Conservation (phyloP, 2,329 filamentous ascomycete genomes). For the Immersiporthe knoxdaviesiana region DNA sequence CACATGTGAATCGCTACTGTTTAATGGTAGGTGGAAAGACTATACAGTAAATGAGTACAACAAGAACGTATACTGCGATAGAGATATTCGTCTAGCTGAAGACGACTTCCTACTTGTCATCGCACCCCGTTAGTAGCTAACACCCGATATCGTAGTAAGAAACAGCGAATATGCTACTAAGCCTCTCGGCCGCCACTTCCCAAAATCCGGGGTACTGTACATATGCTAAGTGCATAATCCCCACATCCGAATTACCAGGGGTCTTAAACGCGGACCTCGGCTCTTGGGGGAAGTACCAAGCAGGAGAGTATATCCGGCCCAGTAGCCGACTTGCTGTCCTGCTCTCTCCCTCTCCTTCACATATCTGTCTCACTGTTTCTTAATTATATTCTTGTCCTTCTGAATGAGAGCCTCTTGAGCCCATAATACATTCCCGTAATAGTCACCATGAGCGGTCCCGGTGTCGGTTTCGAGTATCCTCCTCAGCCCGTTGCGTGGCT, state of each 20-base stretch:
- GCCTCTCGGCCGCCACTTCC: not conserved
- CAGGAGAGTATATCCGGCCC: not conserved
- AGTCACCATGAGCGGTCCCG: constrained; percentile 51
- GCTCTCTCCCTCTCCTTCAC: not conserved
- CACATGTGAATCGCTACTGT: not conserved
- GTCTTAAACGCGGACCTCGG: constrained; percentile 26
- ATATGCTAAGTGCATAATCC: constrained; percentile 1
- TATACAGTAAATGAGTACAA: no score
- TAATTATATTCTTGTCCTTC: not conserved
- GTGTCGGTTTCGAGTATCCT: constrained; percentile 80
- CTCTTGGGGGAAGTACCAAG: constrained; percentile 4
- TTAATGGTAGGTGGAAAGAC: no score
- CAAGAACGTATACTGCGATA: not conserved
- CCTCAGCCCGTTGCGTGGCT: constrained; percentile 77
- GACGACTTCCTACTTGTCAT: not conserved
- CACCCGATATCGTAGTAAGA: not conserved
- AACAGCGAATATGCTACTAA: not conserved
- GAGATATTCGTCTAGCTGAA: not conserved
- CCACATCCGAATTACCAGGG: constrained; percentile 24
- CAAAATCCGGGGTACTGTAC: not conserved
- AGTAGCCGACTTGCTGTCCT: not conserved
- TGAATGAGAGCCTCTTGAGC: constrained; percentile 14
- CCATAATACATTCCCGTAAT: constrained; percentile 9
- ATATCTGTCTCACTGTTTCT: not conserved
- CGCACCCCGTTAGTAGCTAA: not conserved